Conservation (phyloP, 2,329 filamentous ascomycete genomes). For the Ophiostoma tasmaniense region DNA sequence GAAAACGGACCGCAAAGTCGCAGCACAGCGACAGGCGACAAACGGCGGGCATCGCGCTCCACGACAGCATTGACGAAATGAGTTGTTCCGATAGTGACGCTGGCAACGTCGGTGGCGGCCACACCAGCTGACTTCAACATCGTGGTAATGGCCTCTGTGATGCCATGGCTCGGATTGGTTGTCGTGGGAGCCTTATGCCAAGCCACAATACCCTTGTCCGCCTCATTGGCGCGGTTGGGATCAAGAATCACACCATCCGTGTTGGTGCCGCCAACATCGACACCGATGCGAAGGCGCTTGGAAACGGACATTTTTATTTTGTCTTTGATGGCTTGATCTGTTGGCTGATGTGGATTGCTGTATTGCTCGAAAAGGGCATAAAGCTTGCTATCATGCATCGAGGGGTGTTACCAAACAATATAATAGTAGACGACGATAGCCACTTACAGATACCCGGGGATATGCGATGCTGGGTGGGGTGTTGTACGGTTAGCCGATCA, state of each 20-base stretch:
- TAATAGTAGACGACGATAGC: not conserved
- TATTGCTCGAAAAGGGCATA: not conserved
- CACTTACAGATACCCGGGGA: not conserved
- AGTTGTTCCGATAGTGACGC: slow-evolving; percentile 47
- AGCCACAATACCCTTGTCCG: slow-evolving; percentile 37
- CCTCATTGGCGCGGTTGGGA: slow-evolving; percentile 29
- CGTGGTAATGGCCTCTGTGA: slow-evolving; percentile 35
- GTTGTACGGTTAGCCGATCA: not conserved
- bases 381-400: not conserved
- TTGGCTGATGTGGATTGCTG: not conserved
- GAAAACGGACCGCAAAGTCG: slow-evolving; percentile 47
- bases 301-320: not conserved
- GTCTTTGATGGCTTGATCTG: not conserved
- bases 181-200: slow-evolving; percentile 44
- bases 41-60: slow-evolving; percentile 40
- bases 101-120: slow-evolving; percentile 33
- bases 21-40: slow-evolving; percentile 45
- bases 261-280: slow-evolving; percentile 43
- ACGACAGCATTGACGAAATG: slow-evolving; percentile 53
- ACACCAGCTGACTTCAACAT: slow-evolving; percentile 34
- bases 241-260: slow-evolving; percentile 46
- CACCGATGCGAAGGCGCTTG: slow-evolving; percentile 32
- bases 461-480: not conserved
- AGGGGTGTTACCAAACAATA: not conserved
- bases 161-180: slow-evolving; percentile 38